These are phyloP conservation scores for Alloascoidea hylecoeti DNA, from an alignment of 805 yeast species.

Conservation along the genomic window DNA sequence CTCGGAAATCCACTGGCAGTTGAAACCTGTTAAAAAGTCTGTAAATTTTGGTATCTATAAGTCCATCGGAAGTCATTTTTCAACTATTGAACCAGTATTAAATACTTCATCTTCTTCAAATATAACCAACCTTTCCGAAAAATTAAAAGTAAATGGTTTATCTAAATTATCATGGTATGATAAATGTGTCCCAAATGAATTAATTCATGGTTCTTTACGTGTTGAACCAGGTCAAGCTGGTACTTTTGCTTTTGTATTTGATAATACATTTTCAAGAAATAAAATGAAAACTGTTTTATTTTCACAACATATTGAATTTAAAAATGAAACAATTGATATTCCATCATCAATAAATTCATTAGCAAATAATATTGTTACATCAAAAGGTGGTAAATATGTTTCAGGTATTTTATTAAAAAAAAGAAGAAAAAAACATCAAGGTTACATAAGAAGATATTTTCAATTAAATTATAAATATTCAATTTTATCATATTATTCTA, in stretches of 20 bases:
- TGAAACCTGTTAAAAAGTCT: constrained; percentile 63
- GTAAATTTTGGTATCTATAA: constrained; percentile 23
- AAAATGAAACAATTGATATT: not conserved
- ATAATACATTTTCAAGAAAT: constrained; percentile 80
- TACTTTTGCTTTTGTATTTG: constrained; percentile 78
- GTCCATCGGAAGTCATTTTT: constrained; percentile 8
- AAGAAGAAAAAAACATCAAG: constrained; percentile 74
- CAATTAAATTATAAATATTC: constrained; percentile 72
- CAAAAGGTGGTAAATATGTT: constrained; percentile 22
- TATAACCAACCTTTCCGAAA: constrained; percentile 21
- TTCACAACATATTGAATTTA: constrained; percentile 24
- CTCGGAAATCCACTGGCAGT: constrained; percentile 59
- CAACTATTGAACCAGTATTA: constrained; percentile 7
- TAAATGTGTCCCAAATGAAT: constrained; percentile 42
- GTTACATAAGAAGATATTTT: constrained; percentile 76
- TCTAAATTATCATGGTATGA: constrained; percentile 39
- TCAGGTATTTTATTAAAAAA: constrained; percentile 72
- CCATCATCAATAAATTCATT: not conserved
- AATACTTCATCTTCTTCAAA: constrained; percentile 2
- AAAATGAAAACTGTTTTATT: constrained; percentile 72
- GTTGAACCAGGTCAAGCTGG: constrained; percentile 37
- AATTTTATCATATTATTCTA: constrained; percentile 66
- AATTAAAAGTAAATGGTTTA: constrained; percentile 39
- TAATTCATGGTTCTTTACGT: constrained; percentile 44
- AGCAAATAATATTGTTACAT: not conserved